These are phyloP conservation scores for Pelagomonas calceolata DNA, from an alignment of 108 stramenopile genomes.

Conservation along the genomic window DNA sequence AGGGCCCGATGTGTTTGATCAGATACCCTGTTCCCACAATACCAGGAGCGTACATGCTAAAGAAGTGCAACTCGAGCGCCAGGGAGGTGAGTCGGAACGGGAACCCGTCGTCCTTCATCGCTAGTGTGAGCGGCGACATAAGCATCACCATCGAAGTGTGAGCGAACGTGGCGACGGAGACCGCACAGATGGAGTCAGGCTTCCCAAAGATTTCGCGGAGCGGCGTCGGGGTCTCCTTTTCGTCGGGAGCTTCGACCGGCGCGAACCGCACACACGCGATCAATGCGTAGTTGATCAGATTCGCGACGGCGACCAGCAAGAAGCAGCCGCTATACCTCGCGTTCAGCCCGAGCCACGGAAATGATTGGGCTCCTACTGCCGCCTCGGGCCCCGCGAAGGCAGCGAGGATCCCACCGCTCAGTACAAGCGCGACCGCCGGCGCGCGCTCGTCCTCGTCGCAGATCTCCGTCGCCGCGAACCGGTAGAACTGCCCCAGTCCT, in stretches of 20 bases:
- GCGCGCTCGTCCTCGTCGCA: not conserved
- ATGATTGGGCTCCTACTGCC: not conserved
- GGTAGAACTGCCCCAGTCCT: constrained; percentile 18
- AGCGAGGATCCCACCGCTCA: constrained; percentile 9
- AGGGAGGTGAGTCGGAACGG: not conserved
- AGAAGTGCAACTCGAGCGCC: constrained; percentile 13
- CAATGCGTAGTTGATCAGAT: not conserved
- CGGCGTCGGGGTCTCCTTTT: not conserved
- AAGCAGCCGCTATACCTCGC: constrained; percentile 3
- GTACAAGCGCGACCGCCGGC: constrained; percentile 5
- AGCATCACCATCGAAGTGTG: constrained; percentile 20
- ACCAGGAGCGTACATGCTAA: constrained; percentile 11
- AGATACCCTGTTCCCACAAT: constrained; percentile 3
- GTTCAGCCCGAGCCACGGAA: not conserved
- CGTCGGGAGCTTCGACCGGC: not conserved
- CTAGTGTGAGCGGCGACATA: constrained; percentile 7
- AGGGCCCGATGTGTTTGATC: not conserved
- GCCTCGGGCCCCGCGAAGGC: constrained; percentile 12
- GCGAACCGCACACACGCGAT: not conserved
- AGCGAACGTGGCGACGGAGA: constrained; percentile 10
- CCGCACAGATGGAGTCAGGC: constrained; percentile 2
- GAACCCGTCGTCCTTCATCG: constrained; percentile 2
- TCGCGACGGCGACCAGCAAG: not conserved
- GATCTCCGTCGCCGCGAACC: constrained; percentile 12
- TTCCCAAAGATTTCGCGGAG: not conserved